These are phyloP conservation scores for Aspergillus quadrilineatus DNA, from an alignment of 2,329 filamentous ascomycete genomes.

Conservation along the genomic window DNA sequence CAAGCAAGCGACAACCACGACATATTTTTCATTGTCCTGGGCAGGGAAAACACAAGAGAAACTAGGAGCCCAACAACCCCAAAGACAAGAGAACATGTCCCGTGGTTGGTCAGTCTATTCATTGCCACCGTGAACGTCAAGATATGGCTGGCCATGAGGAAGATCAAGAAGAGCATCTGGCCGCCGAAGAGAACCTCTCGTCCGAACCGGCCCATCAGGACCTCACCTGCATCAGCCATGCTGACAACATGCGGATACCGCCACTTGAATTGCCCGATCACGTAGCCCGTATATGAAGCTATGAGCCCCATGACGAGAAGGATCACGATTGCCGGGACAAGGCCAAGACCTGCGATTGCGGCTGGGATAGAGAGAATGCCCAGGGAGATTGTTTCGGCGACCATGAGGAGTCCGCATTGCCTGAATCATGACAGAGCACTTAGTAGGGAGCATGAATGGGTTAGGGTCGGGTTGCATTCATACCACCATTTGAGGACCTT, in stretches of 20 bases:
- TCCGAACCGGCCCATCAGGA: conserved; percentile 61
- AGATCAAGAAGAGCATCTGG: conserved; percentile 64
- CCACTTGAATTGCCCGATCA: conserved; percentile 60
- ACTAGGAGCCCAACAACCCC: conserved; percentile 58
- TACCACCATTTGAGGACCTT: conserved; percentile 51
- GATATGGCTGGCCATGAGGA: conserved; percentile 69
- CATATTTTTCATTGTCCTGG: conserved; percentile 62
- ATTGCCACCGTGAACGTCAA: conserved; percentile 69
- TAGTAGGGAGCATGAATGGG: too few species aligned
- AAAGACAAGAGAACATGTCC: conserved; percentile 64
- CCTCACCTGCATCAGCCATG: conserved; percentile 67
- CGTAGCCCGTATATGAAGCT: conserved; percentile 60
- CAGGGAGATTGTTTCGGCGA: conserved; percentile 60
- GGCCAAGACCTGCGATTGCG: conserved; percentile 52
- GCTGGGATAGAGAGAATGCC: conserved; percentile 58
- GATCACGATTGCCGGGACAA: conserved; percentile 56
- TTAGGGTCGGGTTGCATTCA: background rate
- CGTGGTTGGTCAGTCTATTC: conserved; percentile 62
- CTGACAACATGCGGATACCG: conserved; percentile 60
- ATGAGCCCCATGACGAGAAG: conserved; percentile 55
- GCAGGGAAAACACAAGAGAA: conserved; percentile 60
- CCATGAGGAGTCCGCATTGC: conserved; percentile 53
- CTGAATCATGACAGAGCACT: conserved; percentile 11
- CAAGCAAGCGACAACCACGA: conserved; percentile 62
- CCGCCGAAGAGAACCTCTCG: conserved; percentile 63